Evolutionary conservation across 1,284 basidiomycete species (phyloP), one percentile per base, ranked within the genome.

Genomic region (Cystobasidium pallidum): DNA sequence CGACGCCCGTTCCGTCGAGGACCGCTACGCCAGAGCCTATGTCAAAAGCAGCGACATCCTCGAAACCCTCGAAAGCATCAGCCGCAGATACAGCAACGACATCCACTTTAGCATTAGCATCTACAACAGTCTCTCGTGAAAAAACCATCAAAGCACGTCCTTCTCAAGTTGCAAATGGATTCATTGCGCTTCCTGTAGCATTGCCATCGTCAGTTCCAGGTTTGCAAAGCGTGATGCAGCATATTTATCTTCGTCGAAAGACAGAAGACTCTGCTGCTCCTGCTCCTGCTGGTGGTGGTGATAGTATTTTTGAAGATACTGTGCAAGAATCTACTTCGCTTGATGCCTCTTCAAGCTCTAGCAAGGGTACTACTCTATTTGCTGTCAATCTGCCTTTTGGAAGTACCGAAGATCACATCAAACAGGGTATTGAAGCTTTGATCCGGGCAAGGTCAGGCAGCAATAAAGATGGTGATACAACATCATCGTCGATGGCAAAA

Each of bases 361-460:
- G n/a, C 43, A 45, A 52, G n/a, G n/a, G n/a, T n/a, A n/a, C n/a
- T 36, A 63, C 68, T 34, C 26, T 71, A 24, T 71, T 71, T 32
- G 68, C 68, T 59, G 68, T 71, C 32, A 71, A 71, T 45, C 34
- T 71, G 26, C 68, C 68, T 17, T 57, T 19, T 45, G 68, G 34
- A 28, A 63, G 59, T 36, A 71, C 47, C 1, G 49, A 52, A 41
- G 39, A n/a, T 39, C 26, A 11, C 26, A 57, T 71, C 68, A 63
- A 71, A 49, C 30, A 64, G 24, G 68, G 68, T 30, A 59, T 71
- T 49, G 47, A 63, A 52, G 47, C 8, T 41, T 47, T 71, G 24
- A 7, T 71, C 4, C 39, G 32, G 17, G 68, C 68, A 28, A 32
- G 68, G n/a, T 7, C 52, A 28, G 26, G 24, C 24, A 49, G 24